These are phyloP conservation scores for Trichoderma lentiforme DNA, from an alignment of 2,329 filamentous ascomycete genomes.

Conservation along the genomic window DNA sequence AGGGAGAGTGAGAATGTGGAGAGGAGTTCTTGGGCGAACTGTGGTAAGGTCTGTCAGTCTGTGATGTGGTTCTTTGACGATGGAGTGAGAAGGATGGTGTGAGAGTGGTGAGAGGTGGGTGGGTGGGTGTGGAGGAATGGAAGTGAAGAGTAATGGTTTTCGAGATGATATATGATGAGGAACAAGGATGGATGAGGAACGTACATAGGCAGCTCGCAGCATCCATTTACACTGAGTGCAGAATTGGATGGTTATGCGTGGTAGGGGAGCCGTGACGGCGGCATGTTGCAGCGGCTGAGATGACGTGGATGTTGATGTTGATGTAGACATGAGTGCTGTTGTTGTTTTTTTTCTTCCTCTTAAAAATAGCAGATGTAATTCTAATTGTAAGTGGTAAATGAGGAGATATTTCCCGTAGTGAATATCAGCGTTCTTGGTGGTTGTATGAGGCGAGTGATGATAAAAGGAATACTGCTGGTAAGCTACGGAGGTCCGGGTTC, in stretches of 20 bases:
- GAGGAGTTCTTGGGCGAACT: conserved; percentile 94
- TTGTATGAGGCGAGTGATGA: not conserved
- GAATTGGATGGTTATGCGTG: conserved; percentile 82
- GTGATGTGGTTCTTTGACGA: not conserved
- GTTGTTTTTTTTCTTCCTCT: not conserved
- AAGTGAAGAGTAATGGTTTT: no score
- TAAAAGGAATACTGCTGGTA: not conserved
- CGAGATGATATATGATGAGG: not conserved
- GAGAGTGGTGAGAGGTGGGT: not conserved
- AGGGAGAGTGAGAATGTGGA: conserved; percentile 83
- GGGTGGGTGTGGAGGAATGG: no score
- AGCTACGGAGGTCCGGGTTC: not conserved
- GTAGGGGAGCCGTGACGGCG: conserved; percentile 34
- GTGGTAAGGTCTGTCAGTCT: not conserved
- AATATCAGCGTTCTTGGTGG: not conserved
- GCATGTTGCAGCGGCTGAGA: not conserved
- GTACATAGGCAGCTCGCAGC: conserved; percentile 79
- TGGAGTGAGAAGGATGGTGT: not conserved
- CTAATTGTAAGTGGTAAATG: not conserved
- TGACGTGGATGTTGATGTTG: not conserved
- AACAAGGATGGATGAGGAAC: conserved; percentile 23
- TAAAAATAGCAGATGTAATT: not conserved
- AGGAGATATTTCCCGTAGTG: not conserved
- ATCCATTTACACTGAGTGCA: conserved; percentile 96
- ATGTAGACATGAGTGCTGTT: not conserved